Conservation (phyloP, 2,329 filamentous ascomycete species). For the Phialophora tarda region DNA sequence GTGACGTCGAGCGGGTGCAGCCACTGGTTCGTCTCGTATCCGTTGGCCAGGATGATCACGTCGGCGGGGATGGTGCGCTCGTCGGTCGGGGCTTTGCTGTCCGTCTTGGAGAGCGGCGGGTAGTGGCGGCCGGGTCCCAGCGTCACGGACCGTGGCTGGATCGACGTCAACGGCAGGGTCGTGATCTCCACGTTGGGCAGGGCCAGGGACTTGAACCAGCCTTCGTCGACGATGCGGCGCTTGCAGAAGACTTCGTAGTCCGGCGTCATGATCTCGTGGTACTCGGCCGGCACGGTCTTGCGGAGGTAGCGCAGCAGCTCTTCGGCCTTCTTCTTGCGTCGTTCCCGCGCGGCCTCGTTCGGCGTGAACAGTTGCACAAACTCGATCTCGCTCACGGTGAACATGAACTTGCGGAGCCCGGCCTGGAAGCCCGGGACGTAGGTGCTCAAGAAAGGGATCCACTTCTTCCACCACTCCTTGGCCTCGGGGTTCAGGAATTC, state of each 20-base stretch:
- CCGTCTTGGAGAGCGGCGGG: slow-evolving; percentile 43
- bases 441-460: slow-evolving; percentile 53
- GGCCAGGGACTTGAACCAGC: slow-evolving; percentile 61
- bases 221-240: slow-evolving; percentile 64
- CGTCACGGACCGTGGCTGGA: slow-evolving; percentile 57
- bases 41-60: slow-evolving; percentile 66
- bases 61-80: slow-evolving; percentile 60
- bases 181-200: slow-evolving; percentile 61
- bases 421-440: slow-evolving; percentile 59
- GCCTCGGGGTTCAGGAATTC: slow-evolving; percentile 47
- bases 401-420: slow-evolving; percentile 53
- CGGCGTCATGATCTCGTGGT: slow-evolving; percentile 66
- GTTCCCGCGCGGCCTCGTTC: slow-evolving; percentile 52
- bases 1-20: slow-evolving; percentile 60
- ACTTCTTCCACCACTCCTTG: slow-evolving; percentile 54
- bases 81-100: slow-evolving; percentile 41
- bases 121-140: slow-evolving; percentile 59
- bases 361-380: slow-evolving; percentile 51
- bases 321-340: slow-evolving; percentile 50
- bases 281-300: slow-evolving; percentile 61
- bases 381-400: slow-evolving; percentile 49
- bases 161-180: slow-evolving; percentile 55
- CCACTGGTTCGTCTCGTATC: slow-evolving; percentile 63
- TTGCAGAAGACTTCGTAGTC: slow-evolving; percentile 69
- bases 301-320: slow-evolving; percentile 56